Evolutionary conservation across 768 basidiomycete species (phyloP).

Genomic region (Ephemerocybe angulata): DNA sequence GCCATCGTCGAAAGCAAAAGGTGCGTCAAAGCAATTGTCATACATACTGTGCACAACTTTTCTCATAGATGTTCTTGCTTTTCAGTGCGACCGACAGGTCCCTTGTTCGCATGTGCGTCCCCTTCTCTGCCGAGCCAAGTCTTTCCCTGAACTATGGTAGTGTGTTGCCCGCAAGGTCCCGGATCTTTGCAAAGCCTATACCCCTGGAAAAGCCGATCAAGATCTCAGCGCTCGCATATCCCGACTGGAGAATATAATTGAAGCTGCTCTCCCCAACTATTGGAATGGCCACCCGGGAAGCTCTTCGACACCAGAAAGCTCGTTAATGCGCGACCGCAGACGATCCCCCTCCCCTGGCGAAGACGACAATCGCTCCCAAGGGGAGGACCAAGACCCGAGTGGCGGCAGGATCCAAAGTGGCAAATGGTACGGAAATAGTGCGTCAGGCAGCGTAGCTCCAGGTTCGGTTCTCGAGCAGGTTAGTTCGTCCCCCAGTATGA

Average conservation of each 20-base stretch:
- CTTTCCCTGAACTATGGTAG: conserved; percentile 33
- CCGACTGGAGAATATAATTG: conserved; percentile 78
- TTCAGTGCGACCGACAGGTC: conserved; percentile 79
- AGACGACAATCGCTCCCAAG: conserved; percentile 67
- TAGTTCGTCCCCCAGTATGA: conserved; percentile 10
- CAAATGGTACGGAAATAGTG: conserved; percentile 82
- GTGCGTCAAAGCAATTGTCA: conserved; percentile 42
- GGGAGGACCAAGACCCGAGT: conserved; percentile 73
- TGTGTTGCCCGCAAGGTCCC: conserved; percentile 85
- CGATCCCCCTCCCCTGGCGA: conserved; percentile 54
- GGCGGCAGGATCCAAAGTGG: conserved; percentile 80
- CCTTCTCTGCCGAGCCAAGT: conserved; percentile 10
- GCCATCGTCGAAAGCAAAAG: conserved; percentile 87
- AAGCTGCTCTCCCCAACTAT: conserved; percentile 74
- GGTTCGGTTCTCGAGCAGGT: conserved; percentile 80
- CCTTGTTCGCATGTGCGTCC: conserved; percentile 76
- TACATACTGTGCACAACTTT: too few species aligned
- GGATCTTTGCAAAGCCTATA: conserved; percentile 84
- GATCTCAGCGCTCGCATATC: conserved; percentile 72
- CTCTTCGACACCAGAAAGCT: conserved; percentile 32
- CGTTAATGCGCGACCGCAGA: conserved; percentile 30
- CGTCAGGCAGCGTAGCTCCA: conserved; percentile 78
- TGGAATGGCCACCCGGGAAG: conserved; percentile 34
- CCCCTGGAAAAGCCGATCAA: conserved; percentile 82
- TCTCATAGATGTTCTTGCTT: background rate